Evolutionary conservation across 768 basidiomycete species (phyloP), one percentile per base, ranked within the genome.

Genomic region (Kwoniella dendrophila): DNA sequence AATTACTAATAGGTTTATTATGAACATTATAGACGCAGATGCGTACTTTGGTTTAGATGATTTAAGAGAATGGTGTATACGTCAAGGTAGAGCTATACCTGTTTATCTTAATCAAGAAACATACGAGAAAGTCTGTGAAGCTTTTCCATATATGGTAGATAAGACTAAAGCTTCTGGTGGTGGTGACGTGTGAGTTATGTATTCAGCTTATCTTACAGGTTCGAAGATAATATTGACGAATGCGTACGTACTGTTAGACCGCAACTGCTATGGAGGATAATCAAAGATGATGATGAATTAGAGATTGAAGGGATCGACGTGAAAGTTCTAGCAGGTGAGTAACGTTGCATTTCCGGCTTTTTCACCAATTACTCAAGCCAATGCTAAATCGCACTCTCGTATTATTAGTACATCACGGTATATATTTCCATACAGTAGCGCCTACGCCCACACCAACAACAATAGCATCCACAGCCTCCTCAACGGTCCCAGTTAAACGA

Each of bases 41-140:
- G 92, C 92, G 5, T 90, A 92, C 82, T 91, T 92, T 71, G 92
- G 92, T 2, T 78, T 95, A 59, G 92, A 95, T 79, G 92, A 95
- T 77, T 81, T 94, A 36, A 83, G 92, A 82, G 88, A 75, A 70
- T 75, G 74, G 74, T 75, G 74, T 65, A 64, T 69, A 27, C 52
- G 71, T 32, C 71, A 70, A 62, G 48, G 63, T 12, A 65, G 38
- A 32, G 43, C 66, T 7, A 71, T 73, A n/a, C 72, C 71, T 1
- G 62, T 75, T 1, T 75, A 69, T 47, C 68, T 72, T 16, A 69
- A 69, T 50, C 55, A 56, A 33, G 43, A 58, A 16, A 73, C 71
- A 38, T 73, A 61, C 44, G 64, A 73, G 22, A 62, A 47, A 14
- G 79, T 84, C 82, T 43, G 84, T 77, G 62, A 77, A 65, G 80